phyloP scores from a whole-genome alignment of 208 protist genomes.

The Leishmania martiniquensis region DNA sequence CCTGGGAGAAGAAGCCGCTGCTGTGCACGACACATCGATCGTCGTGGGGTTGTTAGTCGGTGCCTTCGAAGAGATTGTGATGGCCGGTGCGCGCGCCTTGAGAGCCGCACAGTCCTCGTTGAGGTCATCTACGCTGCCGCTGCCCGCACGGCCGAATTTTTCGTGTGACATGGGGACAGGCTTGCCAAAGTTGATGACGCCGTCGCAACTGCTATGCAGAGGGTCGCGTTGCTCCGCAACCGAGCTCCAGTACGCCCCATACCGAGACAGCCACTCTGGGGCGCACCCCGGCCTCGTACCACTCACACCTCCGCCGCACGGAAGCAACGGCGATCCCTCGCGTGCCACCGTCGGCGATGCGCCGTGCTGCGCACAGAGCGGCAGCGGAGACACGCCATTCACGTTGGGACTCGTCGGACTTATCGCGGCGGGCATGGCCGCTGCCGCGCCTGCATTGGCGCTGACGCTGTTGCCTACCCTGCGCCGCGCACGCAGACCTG shows the following conservation, averaged over 20 bases:
- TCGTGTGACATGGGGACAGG: background rate
- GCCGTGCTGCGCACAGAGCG: background rate
- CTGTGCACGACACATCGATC: conserved; percentile 1
- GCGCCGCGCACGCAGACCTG: background rate
- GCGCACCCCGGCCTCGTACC: background rate
- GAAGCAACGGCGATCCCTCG: background rate
- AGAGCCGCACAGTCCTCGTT: conserved; percentile 10
- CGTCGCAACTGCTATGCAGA: background rate
- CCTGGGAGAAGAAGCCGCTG: background rate
- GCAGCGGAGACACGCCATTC: background rate
- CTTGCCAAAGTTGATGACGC: conserved; percentile 13
- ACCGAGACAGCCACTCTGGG: conserved; percentile 27
- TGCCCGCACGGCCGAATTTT: background rate
- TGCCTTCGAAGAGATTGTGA: conserved; percentile 12
- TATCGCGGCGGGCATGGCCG: background rate
- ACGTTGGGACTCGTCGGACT: conserved; percentile 1
- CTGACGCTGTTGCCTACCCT: background rate
- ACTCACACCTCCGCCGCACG: background rate
- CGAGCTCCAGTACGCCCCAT: conserved; percentile 20
- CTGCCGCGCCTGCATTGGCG: background rate
- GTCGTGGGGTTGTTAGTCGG: conserved; percentile 15
- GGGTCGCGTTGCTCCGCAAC: background rate
- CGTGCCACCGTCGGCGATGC: background rate
- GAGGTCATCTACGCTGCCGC: background rate
- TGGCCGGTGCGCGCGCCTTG: conserved; percentile 18